Base-by-base conservation (phyloP, 129 eudicot species). In the Helianthus tuberosus region DNA sequence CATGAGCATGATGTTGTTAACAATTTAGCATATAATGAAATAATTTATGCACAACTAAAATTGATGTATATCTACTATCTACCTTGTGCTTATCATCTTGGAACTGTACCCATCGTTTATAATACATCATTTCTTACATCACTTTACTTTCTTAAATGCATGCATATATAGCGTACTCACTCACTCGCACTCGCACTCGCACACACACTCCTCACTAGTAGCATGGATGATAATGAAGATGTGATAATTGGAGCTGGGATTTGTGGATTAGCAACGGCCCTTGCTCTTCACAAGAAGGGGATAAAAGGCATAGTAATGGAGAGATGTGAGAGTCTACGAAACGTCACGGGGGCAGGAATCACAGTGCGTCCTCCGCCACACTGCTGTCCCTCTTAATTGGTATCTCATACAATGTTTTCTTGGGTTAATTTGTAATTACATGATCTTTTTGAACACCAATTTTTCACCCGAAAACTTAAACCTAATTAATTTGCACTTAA, bases 231-330 rank as follows among this genome's bases (percentile, higher is more conserved):
- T 17, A 16, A 54, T 6, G 15, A 53, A 5, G 84, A 75, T 12
- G 75, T 84, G 52, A 84, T 87, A 27, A 76, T 87, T 13, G 92
- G 92, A 12, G 89, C 81, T 1, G 92, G 92, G 16, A 84, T 87
- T 50, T 79, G 85, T 38, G 92, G 92, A 5, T 74, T 87, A 27
- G 92, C 89, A 7, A 84, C 92, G 0, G 89, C 89, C 15, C 77
- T 87, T 0, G 92, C 89, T 60, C 83, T 87, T 4, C 85, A 87
- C 79, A 84, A 75, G 71, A 86, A 83, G 17, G 88, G 88, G 1
- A 80, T 86, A 4, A 83, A 60, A 64, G 70, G 78, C 64, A 39
- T 80, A 11, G 91, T 86, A 12, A 11, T 83, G 41, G 88, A 86
- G 62, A 75, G 79, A 72, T 81, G 86, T 0, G 86, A 83, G 54